Evolutionary conservation across 2,329 filamentous ascomycete species (phyloP).

Genomic region (Ambrosiella beaveri): DNA sequence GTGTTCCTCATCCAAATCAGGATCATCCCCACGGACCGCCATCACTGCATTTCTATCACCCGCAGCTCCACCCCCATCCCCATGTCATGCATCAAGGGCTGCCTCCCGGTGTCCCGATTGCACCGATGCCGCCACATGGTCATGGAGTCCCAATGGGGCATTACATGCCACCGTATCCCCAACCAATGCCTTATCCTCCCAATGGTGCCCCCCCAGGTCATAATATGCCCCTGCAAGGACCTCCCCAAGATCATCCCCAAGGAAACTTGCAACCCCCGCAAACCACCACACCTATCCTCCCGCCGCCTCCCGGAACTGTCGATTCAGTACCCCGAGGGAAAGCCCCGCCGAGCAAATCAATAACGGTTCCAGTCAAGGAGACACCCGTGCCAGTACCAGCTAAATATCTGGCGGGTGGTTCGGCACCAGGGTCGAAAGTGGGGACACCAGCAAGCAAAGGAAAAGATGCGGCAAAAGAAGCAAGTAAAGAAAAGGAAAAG

Average conservation of each 20-base stretch:
- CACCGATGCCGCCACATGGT: too few relatives aligned
- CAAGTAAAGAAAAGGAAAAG: not conserved
- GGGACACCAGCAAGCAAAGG: not conserved
- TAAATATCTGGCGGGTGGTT: constrained; percentile 19
- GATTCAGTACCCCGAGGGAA: not conserved
- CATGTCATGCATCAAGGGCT: not conserved
- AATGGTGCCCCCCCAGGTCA: too few relatives aligned
- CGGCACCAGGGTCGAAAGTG: constrained; percentile 6
- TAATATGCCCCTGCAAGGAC: too few relatives aligned
- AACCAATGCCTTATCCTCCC: too few relatives aligned
- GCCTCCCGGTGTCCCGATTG: not conserved
- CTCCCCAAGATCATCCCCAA: too few relatives aligned
- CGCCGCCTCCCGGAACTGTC: too few relatives aligned
- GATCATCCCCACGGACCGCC: not conserved
- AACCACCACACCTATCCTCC: too few relatives aligned
- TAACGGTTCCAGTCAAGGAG: constrained; percentile 22
- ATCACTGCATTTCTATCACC: not conserved
- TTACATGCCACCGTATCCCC: too few relatives aligned
- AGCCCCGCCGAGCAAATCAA: not conserved
- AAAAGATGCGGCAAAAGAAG: not conserved
- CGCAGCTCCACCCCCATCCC: not conserved
- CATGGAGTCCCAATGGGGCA: too few relatives aligned
- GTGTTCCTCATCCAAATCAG: not conserved
- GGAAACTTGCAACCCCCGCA: too few relatives aligned
- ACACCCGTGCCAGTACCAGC: constrained; percentile 29